Base-by-base conservation (phyloP, 1,284 basidiomycete species). In the Cystobasidiaceae sp. region DNA sequence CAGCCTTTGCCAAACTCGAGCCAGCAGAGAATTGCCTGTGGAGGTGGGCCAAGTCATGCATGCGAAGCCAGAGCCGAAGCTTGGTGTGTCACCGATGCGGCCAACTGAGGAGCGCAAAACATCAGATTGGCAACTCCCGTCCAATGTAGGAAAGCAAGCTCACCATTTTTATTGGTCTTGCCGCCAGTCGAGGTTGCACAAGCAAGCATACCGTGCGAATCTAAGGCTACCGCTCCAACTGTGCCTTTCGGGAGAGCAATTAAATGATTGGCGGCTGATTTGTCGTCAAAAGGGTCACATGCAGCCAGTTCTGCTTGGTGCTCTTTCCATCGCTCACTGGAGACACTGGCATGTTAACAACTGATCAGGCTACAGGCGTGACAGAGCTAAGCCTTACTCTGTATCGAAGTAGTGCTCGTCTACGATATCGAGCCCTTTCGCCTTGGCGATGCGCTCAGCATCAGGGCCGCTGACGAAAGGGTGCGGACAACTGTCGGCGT, bases 181-280 rank as follows among this genome's bases (percentile, higher is more conserved):
- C 89, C 89, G 27, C 89, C 89, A 0, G 88, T 91, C 0, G 87
- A 89, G 1, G 89, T 91, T 9, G 86, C 79, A 4, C 81, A 77
- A 0, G 85, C 83, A 55, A 90, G 85, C 71, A 86, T 87, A 0
- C 89, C 88, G 25, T 83, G 78, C 2, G 80, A 73, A 74, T 91
- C 89, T 30, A 90, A 78, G 1, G 87, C 89, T 15, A 90, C 87
- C 0, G 89, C 89, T 23, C 89, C 89, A 2, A 91, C 87, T 0
- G 88, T 90, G 2, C 88, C 89, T 44, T 78, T 86, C 1, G 89
- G 87, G 62, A 84, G 78, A n/a, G n/a, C n/a, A n/a, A n/a, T n/a
- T n/a, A n/a, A n/a, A n/a, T n/a, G n/a, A 6, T 67, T 50, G 9
- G 51, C 23, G 23, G 73, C 65, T 13, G 62, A 64, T 1, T 76